Conservation (phyloP, 2,329 filamentous ascomycete species). For the Trichophaea hybrida region DNA sequence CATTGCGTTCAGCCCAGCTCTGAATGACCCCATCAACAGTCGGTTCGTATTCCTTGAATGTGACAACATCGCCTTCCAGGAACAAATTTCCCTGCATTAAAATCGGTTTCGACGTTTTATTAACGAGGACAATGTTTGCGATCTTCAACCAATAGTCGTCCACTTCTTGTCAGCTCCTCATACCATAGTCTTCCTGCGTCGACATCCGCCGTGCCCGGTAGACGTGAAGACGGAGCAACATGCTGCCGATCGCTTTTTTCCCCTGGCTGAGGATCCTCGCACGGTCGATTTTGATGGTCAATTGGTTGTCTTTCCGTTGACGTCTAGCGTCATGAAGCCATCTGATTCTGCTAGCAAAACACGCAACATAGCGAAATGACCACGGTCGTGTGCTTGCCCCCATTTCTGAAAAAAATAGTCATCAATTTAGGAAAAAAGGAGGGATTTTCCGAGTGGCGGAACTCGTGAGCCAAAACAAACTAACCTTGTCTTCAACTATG, state of each 20-base stretch:
- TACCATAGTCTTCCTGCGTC: constrained; percentile 66
- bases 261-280: constrained; percentile 74
- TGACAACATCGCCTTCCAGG: constrained; percentile 35
- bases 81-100: constrained; percentile 90
- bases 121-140: constrained; percentile 56
- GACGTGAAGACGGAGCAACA: constrained; percentile 80
- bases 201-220: constrained; percentile 83
- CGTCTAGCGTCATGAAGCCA: constrained; percentile 69
- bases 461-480: no score
- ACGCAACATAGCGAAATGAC: constrained; percentile 5
- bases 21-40: constrained; percentile 40
- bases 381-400: constrained; percentile 81
- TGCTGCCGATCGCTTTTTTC: constrained; percentile 67
- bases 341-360: constrained; percentile 50
- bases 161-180: constrained; percentile 66
- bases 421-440: no score
- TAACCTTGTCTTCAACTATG: constrained; percentile 40
- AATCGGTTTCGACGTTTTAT: constrained; percentile 73
- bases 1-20: constrained; percentile 33
- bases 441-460: background rate
- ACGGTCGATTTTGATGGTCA: constrained; percentile 56
- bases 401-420: constrained; percentile 37
- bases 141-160: constrained; percentile 44
- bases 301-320: constrained; percentile 51
- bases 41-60: constrained; percentile 42